Evolutionary conservation across 2,329 filamentous ascomycete species (phyloP), one percentile per base, ranked within the genome.

Genomic region (Amylocarpus encephaloides): DNA sequence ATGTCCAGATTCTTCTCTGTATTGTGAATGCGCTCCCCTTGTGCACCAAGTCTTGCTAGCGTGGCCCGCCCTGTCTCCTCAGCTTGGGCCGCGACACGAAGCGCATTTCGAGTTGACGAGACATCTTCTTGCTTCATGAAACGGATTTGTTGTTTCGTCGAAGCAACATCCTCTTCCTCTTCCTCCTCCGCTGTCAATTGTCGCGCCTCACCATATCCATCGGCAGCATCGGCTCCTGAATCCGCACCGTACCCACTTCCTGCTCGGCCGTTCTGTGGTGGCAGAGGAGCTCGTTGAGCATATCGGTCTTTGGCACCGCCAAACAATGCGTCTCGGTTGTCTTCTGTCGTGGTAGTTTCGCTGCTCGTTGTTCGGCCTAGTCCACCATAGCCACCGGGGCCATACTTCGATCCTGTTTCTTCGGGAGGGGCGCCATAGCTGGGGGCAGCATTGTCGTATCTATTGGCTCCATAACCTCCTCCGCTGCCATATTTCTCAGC

Each of bases 1-100:
- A 88, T 74, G 61, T 95, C 88, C 50, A 96, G 76, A 62, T 92
- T 89, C 68, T 80, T 81, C 67, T 95, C 88, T 0, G 86, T 88
- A 63, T 91, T 88, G 65, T 91, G 81, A 49, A 95, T 77, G 13
- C 85, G 78, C 65, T 95, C 88, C 52, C 85, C 86, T 67, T 95
- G 90, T 12, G 78, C 80, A 47, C 84, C 86, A 11, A 95, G 78
- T 50, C 85, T 77, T 35, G 81, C 83, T 34, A 92, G 75, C 0
- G 86, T 91, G 45, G 80, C 78, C 19, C 83, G 78, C 41, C 86
- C 87, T 34, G 79, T 83, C 59, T 88, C 82, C 61, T 88, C 79
- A 9, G 82, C 80, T 67, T 86, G 78, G 43, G 82, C 77, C 26
- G 84, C 84, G 48, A 83, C 77, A 7, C 79, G 76, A 39, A 87